Percentiles rank a stretch among this genome's conserved stretches.
Conservation (phyloP, 1,139 yeast species). For the Yamadazyma sp. region DNA sequence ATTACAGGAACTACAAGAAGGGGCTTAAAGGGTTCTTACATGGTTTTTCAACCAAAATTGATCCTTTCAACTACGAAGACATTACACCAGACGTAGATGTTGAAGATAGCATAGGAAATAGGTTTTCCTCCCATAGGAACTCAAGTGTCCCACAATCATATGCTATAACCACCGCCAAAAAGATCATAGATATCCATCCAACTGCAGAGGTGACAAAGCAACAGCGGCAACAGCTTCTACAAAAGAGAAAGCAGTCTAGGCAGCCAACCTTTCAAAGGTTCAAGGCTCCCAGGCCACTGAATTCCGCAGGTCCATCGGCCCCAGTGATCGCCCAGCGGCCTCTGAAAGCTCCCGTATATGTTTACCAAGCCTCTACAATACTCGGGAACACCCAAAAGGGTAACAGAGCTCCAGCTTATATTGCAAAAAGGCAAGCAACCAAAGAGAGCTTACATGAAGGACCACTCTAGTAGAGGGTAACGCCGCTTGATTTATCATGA, state of each 20-base stretch:
- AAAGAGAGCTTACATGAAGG: too few species aligned
- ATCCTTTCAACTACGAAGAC: constrained; percentile 1
- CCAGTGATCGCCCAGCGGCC: neutral
- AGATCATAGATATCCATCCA: neutral
- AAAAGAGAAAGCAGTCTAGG: neutral
- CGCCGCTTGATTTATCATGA: too few species aligned
- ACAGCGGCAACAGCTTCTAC: neutral
- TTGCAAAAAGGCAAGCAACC: constrained; percentile 15
- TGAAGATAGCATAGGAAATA: too few species aligned
- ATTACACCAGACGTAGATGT: too few species aligned
- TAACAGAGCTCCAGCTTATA: constrained; percentile 29
- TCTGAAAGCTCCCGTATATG: constrained; percentile 7
- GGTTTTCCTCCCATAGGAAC: neutral
- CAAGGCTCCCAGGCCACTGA: constrained; percentile 1
- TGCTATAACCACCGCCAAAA: constrained; percentile 1
- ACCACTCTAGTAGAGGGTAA: too few species aligned
- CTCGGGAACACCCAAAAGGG: constrained; percentile 9
- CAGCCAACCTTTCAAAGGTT: neutral
- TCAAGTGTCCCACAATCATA: neutral
- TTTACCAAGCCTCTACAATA: constrained; percentile 1
- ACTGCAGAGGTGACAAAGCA: neutral
- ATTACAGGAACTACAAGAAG: neutral
- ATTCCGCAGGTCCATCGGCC: too few species aligned
- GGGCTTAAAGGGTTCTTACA: neutral
- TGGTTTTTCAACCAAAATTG: neutral